Conservation (phyloP, 371 early-diverging fungal species). For the Apophysomyces sp. region DNA sequence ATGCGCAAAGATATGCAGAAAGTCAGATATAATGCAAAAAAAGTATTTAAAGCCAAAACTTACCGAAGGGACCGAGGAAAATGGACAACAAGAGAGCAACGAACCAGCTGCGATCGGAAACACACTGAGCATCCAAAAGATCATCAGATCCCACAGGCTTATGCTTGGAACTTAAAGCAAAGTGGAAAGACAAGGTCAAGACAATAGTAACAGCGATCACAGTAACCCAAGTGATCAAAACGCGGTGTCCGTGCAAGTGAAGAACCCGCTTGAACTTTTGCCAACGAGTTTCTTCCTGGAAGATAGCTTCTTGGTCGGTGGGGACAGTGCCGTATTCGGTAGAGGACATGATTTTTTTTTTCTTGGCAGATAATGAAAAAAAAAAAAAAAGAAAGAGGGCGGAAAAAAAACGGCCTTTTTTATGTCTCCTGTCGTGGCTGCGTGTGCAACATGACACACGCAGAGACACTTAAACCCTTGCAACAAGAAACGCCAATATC, state of each 20-base stretch:
- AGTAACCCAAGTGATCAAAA: constrained; percentile 34
- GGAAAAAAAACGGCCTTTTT: constrained; percentile 10
- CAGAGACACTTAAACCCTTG: neutral
- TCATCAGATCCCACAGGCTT: constrained; percentile 2
- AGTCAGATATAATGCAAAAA: neutral
- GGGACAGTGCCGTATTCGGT: constrained; percentile 40
- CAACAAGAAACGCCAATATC: neutral
- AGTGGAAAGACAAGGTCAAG: constrained; percentile 35
- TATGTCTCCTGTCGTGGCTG: neutral
- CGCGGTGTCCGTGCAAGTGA: constrained; percentile 38
- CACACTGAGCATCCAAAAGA: constrained; percentile 25
- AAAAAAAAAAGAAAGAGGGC: constrained; percentile 9
- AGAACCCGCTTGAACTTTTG: constrained; percentile 31
- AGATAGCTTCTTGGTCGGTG: constrained; percentile 36
- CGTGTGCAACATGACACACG: constrained; percentile 1
- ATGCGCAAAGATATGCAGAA: neutral
- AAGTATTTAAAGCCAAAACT: constrained; percentile 5
- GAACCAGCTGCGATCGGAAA: constrained; percentile 51
- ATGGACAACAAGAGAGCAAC: constrained; percentile 46
- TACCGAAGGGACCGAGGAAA: constrained; percentile 52
- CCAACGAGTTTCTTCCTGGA: constrained; percentile 21
- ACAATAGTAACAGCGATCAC: constrained; percentile 36
- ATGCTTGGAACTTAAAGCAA: constrained; percentile 16
- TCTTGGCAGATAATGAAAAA: neutral
- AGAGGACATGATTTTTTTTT: constrained; percentile 17